A percentile compares a stretch with the other conserved stretches of the same genome.
phyloP scores from a whole-genome alignment of 75 land plant species.

The Gnetum montanum region DNA sequence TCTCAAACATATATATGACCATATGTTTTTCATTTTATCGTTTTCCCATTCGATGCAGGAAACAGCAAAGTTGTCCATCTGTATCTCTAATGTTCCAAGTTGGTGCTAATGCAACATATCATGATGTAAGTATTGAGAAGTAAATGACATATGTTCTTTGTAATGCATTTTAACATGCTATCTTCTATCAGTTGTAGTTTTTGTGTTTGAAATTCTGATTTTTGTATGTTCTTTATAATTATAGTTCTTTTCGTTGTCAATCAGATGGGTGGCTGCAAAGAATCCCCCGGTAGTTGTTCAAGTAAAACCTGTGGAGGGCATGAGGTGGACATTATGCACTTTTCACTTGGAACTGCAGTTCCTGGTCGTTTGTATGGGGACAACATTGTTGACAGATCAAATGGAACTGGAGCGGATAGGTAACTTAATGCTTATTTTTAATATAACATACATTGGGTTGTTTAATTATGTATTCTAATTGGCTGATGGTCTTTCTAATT shows the following conservation, averaged over 20 bases:
- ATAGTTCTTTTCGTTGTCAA: neutral
- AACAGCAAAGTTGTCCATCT: slow-evolving; percentile 49
- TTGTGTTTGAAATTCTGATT: neutral
- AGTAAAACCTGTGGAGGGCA: slow-evolving; percentile 62
- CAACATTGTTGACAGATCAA: slow-evolving; percentile 60
- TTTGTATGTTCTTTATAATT: neutral
- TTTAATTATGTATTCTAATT: neutral
- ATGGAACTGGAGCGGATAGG: slow-evolving; percentile 81
- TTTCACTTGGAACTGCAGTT: slow-evolving; percentile 77
- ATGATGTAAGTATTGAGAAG: slow-evolving; percentile 37
- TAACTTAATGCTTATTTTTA: slow-evolving; percentile 8
- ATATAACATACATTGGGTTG: slow-evolving; percentile 1
- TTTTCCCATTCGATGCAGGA: slow-evolving; percentile 39
- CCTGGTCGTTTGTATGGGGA: slow-evolving; percentile 93
- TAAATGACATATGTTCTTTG: neutral
- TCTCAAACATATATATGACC: too few species aligned
- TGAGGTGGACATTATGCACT: slow-evolving; percentile 95
- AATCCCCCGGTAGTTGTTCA: slow-evolving; percentile 40
- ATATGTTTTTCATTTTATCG: too few species aligned
- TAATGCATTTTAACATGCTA: neutral
- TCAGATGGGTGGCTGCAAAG: slow-evolving; percentile 96
- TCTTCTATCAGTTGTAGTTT: neutral
- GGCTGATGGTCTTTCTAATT: neutral
- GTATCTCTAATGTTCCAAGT: slow-evolving; percentile 89
- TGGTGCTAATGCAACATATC: slow-evolving; percentile 75